These are phyloP conservation scores for Ganoderma multipileum DNA, from an alignment of 1,284 basidiomycete genomes.

Conservation along the genomic window DNA sequence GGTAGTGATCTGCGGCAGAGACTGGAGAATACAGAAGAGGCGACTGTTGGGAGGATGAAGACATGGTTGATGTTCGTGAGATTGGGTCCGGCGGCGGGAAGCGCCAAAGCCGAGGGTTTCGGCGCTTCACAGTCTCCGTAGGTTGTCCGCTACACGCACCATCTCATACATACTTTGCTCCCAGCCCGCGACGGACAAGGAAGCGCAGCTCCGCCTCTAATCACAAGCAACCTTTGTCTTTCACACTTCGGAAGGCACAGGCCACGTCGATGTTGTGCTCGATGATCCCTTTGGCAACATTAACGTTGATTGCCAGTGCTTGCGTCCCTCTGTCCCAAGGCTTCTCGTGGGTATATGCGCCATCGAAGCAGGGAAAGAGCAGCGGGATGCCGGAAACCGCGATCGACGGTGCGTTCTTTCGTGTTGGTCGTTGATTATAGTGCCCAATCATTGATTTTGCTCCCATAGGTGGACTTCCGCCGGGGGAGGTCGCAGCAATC, in stretches of 20 bases:
- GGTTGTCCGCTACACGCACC: background rate
- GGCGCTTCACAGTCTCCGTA: background rate
- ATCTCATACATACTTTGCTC: background rate
- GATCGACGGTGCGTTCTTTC: slow-evolving; percentile 5
- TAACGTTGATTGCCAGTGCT: background rate
- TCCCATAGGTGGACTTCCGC: slow-evolving; percentile 6
- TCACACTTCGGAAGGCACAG: background rate
- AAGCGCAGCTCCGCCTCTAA: background rate
- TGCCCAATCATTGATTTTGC: background rate
- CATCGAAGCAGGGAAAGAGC: slow-evolving; percentile 4
- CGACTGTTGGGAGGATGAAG: background rate
- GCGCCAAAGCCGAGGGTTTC: background rate
- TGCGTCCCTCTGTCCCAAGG: slow-evolving; percentile 10
- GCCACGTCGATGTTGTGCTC: background rate
- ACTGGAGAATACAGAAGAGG: background rate
- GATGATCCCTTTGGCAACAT: background rate
- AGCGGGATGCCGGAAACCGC: background rate
- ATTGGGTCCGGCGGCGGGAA: background rate
- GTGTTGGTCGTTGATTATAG: background rate
- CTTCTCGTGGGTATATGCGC: slow-evolving; percentile 22
- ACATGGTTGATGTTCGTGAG: background rate
- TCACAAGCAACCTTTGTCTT: background rate
- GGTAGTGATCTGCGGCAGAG: slow-evolving; percentile 16
- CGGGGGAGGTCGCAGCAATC: slow-evolving; percentile 22
- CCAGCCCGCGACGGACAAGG: background rate